A percentile compares a stretch with the other conserved stretches of the same genome.
Evolutionary conservation across 140 eudicot species (phyloP).

Genomic region (Anethum foeniculum): DNA sequence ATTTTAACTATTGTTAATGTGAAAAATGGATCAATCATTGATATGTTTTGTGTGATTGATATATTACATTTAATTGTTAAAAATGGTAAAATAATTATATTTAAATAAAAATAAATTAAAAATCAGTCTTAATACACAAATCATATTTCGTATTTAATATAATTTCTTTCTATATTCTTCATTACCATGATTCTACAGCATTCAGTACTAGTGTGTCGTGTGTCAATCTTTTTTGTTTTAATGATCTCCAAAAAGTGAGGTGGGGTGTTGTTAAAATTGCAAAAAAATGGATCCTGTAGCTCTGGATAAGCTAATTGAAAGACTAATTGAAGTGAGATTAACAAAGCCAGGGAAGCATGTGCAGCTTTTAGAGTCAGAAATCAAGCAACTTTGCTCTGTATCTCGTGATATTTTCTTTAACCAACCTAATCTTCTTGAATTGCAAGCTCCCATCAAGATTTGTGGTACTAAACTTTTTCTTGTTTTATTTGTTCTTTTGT

Average conservation of each 20-base stretch:
- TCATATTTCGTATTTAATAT: too few species aligned
- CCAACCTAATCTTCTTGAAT: conserved; percentile 85
- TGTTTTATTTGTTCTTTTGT: not conserved
- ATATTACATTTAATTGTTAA: too few species aligned
- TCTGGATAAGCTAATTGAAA: conserved; percentile 69
- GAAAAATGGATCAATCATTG: too few species aligned
- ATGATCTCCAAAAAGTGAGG: not conserved
- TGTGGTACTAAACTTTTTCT: conserved; percentile 47
- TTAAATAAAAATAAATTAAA: too few species aligned
- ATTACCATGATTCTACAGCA: too few species aligned
- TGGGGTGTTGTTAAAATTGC: not conserved
- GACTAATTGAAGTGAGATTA: conserved; percentile 61
- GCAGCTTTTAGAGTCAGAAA: conserved; percentile 77
- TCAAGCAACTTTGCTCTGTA: conserved; percentile 74
- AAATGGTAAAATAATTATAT: too few species aligned
- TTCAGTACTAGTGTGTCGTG: too few species aligned
- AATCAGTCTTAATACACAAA: too few species aligned
- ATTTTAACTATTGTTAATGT: too few species aligned
- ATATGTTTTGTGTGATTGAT: too few species aligned
- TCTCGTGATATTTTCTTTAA: conserved; percentile 68
- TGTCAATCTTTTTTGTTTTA: too few species aligned
- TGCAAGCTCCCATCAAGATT: conserved; percentile 92
- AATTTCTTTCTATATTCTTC: too few species aligned
- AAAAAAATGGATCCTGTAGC: conserved; percentile 46
- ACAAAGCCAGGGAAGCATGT: conserved; percentile 69